These are phyloP conservation scores for Coprinopsis strossmayeri DNA, from an alignment of 768 basidiomycete genomes.

Conservation along the genomic window DNA sequence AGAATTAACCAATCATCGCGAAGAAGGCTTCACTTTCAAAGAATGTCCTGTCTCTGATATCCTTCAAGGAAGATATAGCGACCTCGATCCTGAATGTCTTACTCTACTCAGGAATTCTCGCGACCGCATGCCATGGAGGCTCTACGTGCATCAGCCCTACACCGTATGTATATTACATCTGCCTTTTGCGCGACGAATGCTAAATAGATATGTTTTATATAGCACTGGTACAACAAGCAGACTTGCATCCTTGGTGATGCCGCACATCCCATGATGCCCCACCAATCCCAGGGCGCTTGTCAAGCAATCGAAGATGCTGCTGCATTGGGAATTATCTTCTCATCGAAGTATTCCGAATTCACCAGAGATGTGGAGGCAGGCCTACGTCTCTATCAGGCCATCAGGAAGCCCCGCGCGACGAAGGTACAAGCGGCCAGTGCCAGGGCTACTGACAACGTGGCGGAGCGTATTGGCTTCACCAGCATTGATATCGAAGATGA, in stretches of 20 bases:
- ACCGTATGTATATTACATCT: constrained; percentile 13
- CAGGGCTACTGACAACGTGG: constrained; percentile 24
- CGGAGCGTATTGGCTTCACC: constrained; percentile 26
- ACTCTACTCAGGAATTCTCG: constrained; percentile 21
- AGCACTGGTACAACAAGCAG: constrained; percentile 22
- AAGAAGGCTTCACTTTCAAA: constrained; percentile 25
- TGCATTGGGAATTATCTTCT: constrained; percentile 25
- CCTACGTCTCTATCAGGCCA: constrained; percentile 20
- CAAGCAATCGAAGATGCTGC: constrained; percentile 28
- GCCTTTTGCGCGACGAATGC: background rate
- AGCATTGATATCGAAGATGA: constrained; percentile 22
- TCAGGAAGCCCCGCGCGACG: constrained; percentile 25
- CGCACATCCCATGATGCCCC: constrained; percentile 25
- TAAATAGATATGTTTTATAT: background rate
- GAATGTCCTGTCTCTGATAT: constrained; percentile 26
- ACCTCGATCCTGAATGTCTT: constrained; percentile 25
- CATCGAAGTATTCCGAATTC: constrained; percentile 19
- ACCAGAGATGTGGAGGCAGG: constrained; percentile 19
- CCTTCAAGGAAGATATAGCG: constrained; percentile 20
- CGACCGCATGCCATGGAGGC: constrained; percentile 28
- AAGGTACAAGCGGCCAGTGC: constrained; percentile 22
- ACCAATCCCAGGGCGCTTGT: constrained; percentile 25
- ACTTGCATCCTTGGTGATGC: constrained; percentile 24
- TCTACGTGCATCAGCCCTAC: constrained; percentile 28
- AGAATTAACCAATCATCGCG: constrained; percentile 25